phyloP scores from a whole-genome alignment of 306 rosid species.

The Vigna nakashimae region DNA sequence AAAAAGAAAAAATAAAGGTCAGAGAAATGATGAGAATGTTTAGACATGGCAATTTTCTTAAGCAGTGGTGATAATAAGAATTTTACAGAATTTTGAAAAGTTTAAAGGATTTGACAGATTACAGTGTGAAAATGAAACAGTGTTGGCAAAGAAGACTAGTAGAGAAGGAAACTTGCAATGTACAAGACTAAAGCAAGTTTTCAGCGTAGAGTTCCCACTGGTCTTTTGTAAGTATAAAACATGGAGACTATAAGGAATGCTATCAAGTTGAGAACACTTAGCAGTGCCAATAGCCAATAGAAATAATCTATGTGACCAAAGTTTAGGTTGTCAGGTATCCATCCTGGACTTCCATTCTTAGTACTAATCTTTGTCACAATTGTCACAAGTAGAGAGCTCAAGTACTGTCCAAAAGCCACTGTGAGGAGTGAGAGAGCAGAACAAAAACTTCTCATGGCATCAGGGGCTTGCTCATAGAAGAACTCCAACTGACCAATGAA shows the following conservation, averaged over 20 bases:
- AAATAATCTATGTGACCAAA: slow-evolving; percentile 82
- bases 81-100: too few species aligned
- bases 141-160: slow-evolving; percentile 11
- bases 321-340: slow-evolving; percentile 88
- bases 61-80: too few species aligned
- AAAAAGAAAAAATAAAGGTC: too few species aligned
- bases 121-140: not conserved
- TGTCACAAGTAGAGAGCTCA: slow-evolving; percentile 82
- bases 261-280: slow-evolving; percentile 70
- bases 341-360: slow-evolving; percentile 67
- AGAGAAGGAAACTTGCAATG: slow-evolving; percentile 23
- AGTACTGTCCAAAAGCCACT: slow-evolving; percentile 74
- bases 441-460: slow-evolving; percentile 87
- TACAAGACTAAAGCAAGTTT: slow-evolving; percentile 13
- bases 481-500: slow-evolving; percentile 86
- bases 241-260: slow-evolving; percentile 60
- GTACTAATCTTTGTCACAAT: slow-evolving; percentile 67
- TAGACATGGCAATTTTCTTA: too few species aligned
- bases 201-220: slow-evolving; percentile 56
- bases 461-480: slow-evolving; percentile 88
- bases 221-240: slow-evolving; percentile 68
- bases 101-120: not conserved
- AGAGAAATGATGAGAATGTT: too few species aligned
- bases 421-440: slow-evolving; percentile 80
- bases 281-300: slow-evolving; percentile 73